Percentiles rank a stretch among this genome's conserved stretches.
Conservation (phyloP, 345 rosid genomes). For the Mercurialis annua region DNA sequence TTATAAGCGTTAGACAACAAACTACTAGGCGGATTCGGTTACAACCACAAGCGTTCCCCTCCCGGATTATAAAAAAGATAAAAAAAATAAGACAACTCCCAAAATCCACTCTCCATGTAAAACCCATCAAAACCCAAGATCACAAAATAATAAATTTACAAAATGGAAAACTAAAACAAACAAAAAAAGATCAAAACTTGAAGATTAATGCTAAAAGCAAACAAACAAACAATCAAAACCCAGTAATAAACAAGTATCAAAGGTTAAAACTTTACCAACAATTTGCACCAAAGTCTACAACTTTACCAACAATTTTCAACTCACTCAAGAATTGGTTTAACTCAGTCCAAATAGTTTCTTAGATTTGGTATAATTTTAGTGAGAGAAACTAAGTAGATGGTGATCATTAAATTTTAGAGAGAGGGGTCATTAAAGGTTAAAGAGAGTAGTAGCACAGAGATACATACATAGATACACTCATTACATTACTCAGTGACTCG, state of each 20-base stretch:
- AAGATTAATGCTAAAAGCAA: neutral
- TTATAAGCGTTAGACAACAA: too few relatives aligned
- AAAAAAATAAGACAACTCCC: conserved; percentile 42
- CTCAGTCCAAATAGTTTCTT: conserved; percentile 3
- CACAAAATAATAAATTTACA: conserved; percentile 15
- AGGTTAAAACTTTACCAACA: neutral
- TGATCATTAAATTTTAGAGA: conserved; percentile 19
- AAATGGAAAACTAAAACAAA: conserved; percentile 11
- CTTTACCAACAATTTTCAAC: neutral
- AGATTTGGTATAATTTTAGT: conserved; percentile 4
- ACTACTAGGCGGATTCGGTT: too few relatives aligned
- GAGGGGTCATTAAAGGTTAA: conserved; percentile 17
- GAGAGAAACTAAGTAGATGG: conserved; percentile 13
- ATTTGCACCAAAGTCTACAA: neutral
- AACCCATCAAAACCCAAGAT: conserved; percentile 39
- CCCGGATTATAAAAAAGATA: conserved; percentile 29
- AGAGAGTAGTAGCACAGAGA: too few relatives aligned
- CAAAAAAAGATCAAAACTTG: neutral
- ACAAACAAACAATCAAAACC: neutral
- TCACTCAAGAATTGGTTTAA: conserved; percentile 20
- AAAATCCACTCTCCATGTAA: conserved; percentile 51
- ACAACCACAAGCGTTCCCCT: too few relatives aligned
- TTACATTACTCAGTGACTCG: conserved; percentile 11
- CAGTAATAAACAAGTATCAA: conserved; percentile 3
- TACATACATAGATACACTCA: conserved; percentile 6